Evolutionary conservation across 352 stramenopile species (phyloP), one percentile per base, ranked within the genome.

Genomic region (Elongisporangium prolatum): DNA sequence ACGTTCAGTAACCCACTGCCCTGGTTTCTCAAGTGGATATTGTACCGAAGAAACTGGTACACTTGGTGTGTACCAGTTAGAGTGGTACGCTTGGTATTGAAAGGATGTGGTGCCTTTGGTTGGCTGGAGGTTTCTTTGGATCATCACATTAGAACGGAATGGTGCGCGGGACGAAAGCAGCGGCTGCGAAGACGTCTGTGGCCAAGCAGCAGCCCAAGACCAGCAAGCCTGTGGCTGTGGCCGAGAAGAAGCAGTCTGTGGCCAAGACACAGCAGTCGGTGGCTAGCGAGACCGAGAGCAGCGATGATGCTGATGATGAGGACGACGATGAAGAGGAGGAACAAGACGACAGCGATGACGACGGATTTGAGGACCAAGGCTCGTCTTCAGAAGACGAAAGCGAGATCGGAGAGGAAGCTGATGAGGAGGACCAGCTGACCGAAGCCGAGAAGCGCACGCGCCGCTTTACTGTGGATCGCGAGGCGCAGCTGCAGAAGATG

Each of bases 371-470:
- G 61, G 84, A 96, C 56, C 85, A 96, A 64, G 84, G 84, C 40
- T 94, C 84, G 37, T 95, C 85, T 5, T 92, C 81, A 0, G 84
- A 90, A 34, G 82, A 94, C 2, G 77, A 81, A 24, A 78, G 72
- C 20, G 80, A 71, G 10, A 73, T 73, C 5, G 86, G 84, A 13
- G 67, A 66, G 0, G 79, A 72, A 14, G 89, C 90, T 25, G 83
- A 85, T 17, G 81, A 92, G 5, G 83, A 90, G 37, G 71, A 78
- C 13, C 65, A 86, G 65, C 72, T 93, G 21, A 86, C 77, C 4
- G 81, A 91, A 37, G 74, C 84, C n/a, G 88, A 96, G 61, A 86
- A 86, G 60, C 87, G 94, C 62, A 82, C 77, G n/a, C 82, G 82
- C 47, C 70, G 65, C 54, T 89, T 93, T 54, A 68, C 73, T 2